A percentile compares a stretch with the other conserved stretches of the same genome.
Conservation (phyloP, 306 rosid species). For the Coriaria nepalensis region DNA sequence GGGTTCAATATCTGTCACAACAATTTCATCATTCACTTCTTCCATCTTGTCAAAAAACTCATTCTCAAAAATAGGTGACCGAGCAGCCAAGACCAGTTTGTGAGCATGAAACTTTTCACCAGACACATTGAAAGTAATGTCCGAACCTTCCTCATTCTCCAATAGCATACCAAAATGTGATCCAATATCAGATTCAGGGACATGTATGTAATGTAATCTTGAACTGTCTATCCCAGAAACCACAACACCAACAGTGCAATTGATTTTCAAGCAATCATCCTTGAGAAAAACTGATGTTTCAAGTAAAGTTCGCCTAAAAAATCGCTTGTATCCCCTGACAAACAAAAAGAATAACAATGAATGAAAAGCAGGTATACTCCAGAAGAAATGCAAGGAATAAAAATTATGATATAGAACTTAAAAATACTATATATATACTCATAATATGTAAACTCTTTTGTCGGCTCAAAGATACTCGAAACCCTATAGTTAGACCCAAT, state of each 20-base stretch:
- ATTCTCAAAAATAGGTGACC: conserved; percentile 61
- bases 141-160: conserved; percentile 84
- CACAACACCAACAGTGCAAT: conserved; percentile 97
- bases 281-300: conserved; percentile 72
- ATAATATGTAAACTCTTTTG: too few relatives aligned
- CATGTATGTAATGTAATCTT: conserved; percentile 59
- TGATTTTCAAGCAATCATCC: conserved; percentile 92
- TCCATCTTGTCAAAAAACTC: conserved; percentile 49
- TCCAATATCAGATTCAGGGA: conserved; percentile 87
- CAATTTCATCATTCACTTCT: conserved; percentile 42
- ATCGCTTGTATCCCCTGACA: conserved; percentile 87
- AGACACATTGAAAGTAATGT: conserved; percentile 60
- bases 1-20: conserved; percentile 64
- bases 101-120: conserved; percentile 87
- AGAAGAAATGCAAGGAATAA: too few relatives aligned
- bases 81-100: conserved; percentile 81
- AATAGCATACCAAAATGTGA: conserved; percentile 55
- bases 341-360: neutral
- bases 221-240: conserved; percentile 82
- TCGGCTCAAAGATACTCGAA: too few relatives aligned
- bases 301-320: conserved; percentile 71
- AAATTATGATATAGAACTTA: too few relatives aligned
- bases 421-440: too few relatives aligned
- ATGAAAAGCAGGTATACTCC: too few relatives aligned
- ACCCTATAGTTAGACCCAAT: too few relatives aligned